A percentile compares a stretch with the other conserved stretches of the same genome.
Evolutionary conservation across 192 early-diverging fungal genomes (phyloP).

Genomic region (Pilobolus umbonatus): DNA sequence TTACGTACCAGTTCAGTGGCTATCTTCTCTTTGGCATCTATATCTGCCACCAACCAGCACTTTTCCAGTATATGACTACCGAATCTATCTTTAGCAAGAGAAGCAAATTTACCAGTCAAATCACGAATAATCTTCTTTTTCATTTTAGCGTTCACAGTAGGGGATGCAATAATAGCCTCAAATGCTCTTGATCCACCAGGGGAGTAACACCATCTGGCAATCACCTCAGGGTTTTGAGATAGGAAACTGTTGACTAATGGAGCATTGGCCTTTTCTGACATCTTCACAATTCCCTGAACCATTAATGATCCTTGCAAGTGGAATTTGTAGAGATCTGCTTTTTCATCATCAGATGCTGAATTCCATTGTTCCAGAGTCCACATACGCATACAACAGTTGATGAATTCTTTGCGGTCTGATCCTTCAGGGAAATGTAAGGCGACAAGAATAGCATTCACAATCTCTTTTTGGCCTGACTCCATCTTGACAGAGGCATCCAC

Average conservation of each 20-base stretch:
- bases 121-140: constrained; percentile 64
- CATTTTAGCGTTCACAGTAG: constrained; percentile 50
- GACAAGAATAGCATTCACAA: constrained; percentile 47
- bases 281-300: constrained; percentile 58
- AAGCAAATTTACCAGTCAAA: constrained; percentile 52
- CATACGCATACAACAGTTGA: constrained; percentile 58
- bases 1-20: constrained; percentile 59
- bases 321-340: constrained; percentile 43
- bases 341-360: constrained; percentile 28
- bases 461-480: constrained; percentile 51
- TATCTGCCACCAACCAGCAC: constrained; percentile 67
- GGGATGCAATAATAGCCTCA: constrained; percentile 59
- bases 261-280: constrained; percentile 54
- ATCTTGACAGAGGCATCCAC: constrained; percentile 60
- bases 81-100: constrained; percentile 66
- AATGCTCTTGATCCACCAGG: constrained; percentile 70
- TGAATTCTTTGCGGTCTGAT: constrained; percentile 41
- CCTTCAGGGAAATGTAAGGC: constrained; percentile 50
- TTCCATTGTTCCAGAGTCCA: constrained; percentile 46
- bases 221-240: constrained; percentile 40
- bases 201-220: constrained; percentile 56
- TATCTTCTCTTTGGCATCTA: constrained; percentile 65
- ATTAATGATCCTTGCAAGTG: constrained; percentile 66
- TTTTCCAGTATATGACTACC: constrained; percentile 79
- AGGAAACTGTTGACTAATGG: constrained; percentile 57